Conservation (phyloP, 2,329 filamentous ascomycete genomes). For the Akanthomyces lecanii region DNA sequence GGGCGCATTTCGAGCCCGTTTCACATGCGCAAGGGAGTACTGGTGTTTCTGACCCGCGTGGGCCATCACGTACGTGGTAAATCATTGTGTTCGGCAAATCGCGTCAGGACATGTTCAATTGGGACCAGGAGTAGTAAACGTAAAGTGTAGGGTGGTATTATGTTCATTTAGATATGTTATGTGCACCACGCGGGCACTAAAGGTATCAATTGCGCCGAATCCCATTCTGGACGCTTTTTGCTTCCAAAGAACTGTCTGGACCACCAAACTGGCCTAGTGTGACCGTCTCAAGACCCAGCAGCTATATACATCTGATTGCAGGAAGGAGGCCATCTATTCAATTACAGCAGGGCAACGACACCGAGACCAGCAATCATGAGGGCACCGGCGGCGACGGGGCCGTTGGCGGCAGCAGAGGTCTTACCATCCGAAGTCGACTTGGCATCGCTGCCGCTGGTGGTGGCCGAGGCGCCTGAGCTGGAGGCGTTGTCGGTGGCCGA, state of each 20-base stretch:
- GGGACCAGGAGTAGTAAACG: not conserved
- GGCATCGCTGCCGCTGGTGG: not conserved
- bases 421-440: conserved; percentile 29
- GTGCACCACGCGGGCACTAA: not conserved
- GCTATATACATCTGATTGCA: not conserved
- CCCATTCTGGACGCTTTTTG: not conserved
- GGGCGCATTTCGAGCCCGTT: too few species aligned
- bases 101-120: not conserved
- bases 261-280: not conserved
- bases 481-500: not conserved
- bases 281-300: not conserved
- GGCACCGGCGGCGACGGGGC: not conserved
- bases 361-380: not conserved
- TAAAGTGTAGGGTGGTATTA: not conserved
- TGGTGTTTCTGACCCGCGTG: not conserved
- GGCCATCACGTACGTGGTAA: not conserved
- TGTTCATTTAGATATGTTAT: not conserved
- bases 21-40: too few species aligned
- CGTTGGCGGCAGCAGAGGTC: not conserved
- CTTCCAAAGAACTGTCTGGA: not conserved
- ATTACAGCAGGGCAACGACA: conserved; percentile 1
- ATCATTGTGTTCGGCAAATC: not conserved
- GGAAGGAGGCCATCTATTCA: too few species aligned
- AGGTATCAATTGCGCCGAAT: conserved; percentile 6
- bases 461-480: conserved; percentile 35